A percentile compares a stretch with the other conserved stretches of the same genome.
phyloP scores from a whole-genome alignment of 1,139 yeast genomes.

The Geotrichum citri-aurantii region DNA sequence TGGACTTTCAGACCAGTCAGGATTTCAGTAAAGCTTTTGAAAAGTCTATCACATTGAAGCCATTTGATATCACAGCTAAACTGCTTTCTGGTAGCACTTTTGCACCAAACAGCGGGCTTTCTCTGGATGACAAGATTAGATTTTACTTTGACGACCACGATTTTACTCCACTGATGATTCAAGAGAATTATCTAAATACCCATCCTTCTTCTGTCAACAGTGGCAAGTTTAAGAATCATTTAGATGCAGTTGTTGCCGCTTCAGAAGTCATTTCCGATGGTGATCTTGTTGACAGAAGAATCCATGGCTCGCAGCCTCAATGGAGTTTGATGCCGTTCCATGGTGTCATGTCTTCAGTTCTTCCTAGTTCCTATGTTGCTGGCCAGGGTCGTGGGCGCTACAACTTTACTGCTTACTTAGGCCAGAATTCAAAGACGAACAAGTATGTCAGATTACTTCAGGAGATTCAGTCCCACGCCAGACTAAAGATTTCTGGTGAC shows the following conservation, averaged over 20 bases:
- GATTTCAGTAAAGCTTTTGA: slow-evolving; percentile 69
- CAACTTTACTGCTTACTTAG: slow-evolving; percentile 82
- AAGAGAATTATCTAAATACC: slow-evolving; percentile 79
- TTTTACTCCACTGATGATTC: slow-evolving; percentile 91
- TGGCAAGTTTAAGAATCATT: slow-evolving; percentile 38
- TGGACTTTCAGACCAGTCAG: slow-evolving; percentile 48
- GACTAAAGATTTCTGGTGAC: slow-evolving; percentile 73
- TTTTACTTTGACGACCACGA: slow-evolving; percentile 93
- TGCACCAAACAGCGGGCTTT: slow-evolving; percentile 46
- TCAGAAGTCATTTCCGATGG: slow-evolving; percentile 80
- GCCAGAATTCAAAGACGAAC: slow-evolving; percentile 80
- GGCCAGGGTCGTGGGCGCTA: slow-evolving; percentile 68
- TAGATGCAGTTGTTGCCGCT: slow-evolving; percentile 66
- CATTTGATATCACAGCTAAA: slow-evolving; percentile 82
- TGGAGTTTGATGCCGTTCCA: slow-evolving; percentile 95
- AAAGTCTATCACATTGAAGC: slow-evolving; percentile 83
- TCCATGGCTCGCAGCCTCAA: slow-evolving; percentile 88
- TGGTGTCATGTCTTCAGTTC: slow-evolving; percentile 79
- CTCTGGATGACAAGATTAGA: slow-evolving; percentile 78
- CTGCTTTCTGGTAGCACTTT: slow-evolving; percentile 60
- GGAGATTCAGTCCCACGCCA: slow-evolving; percentile 82
- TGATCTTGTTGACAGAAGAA: slow-evolving; percentile 72
- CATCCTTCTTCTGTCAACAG: slow-evolving; percentile 40
- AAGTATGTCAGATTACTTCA: slow-evolving; percentile 76
- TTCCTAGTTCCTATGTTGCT: slow-evolving; percentile 70